Evolutionary conservation across 192 early-diverging fungal species (phyloP), one percentile per base, ranked within the genome.

Genomic region (Backusella westeae): DNA sequence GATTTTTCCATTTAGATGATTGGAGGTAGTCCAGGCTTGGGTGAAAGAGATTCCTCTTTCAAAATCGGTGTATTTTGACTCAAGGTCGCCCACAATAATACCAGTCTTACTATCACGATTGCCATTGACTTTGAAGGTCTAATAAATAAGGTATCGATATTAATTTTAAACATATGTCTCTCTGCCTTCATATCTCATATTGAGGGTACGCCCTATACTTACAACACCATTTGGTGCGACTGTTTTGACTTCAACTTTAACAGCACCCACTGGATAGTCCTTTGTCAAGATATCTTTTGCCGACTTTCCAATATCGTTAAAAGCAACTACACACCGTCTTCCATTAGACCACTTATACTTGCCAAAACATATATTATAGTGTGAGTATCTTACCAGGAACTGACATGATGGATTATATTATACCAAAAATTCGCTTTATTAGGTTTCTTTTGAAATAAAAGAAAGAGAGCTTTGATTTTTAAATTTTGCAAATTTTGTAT

Each of bases 211-310:
- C 12, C 12, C 26, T 42, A 56, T 34, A 93, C 91, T 81, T 93
- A 96, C 94, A 38, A 99, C 96, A 85, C 97, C 97, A 86, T 95
- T 97, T 77, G 96, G 86, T 74, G 97, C 94, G 78, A 90, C 92
- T 82, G 96, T 97, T 93, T 98, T 98, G 85, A 96, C 92, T 83
- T 99, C 98, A 80, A 99, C 94, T 89, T 97, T 97, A 77, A 95
- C 91, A 34, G 89, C 86, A 71, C 94, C 96, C 77, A 94, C 90
- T 73, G 96, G 96, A 84, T 91, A 99, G 90, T 99, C 98, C 91
- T 99, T 99, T 89, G 89, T 86, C 78, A 99, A 90, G 78, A 99
- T 89, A 86, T 98, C 98, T 85, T 93, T 94, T 86, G 95, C 87
- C 79, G 92, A 84, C 89, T 98, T 99, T 88, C 94, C 95, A 79